A percentile compares a stretch with the other conserved stretches of the same genome.
These are phyloP conservation scores for Chaetothyriales sp. DNA, from an alignment of 2,329 filamentous ascomycete species.

Conservation along the genomic window DNA sequence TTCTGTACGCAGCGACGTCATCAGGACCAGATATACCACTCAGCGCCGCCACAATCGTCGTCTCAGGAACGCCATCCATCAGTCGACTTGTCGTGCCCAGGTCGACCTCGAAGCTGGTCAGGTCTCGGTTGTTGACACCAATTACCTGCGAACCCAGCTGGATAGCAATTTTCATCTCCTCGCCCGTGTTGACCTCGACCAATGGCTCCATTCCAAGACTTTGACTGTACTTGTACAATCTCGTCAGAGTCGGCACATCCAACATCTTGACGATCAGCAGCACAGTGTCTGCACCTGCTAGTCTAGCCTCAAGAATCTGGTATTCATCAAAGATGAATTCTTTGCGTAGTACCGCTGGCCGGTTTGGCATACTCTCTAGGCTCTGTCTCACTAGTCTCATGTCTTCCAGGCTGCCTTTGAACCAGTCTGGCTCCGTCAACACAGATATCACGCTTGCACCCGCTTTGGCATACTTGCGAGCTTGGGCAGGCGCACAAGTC, in stretches of 20 bases:
- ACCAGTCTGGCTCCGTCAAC: slow-evolving; percentile 97
- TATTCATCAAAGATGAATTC: slow-evolving; percentile 98
- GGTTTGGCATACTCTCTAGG: slow-evolving; percentile 78
- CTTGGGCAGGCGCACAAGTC: slow-evolving; percentile 78
- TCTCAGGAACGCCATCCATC: slow-evolving; percentile 71
- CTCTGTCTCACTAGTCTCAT: slow-evolving; percentile 74
- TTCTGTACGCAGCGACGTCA: slow-evolving; percentile 77
- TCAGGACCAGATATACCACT: slow-evolving; percentile 84
- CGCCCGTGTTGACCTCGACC: slow-evolving; percentile 87
- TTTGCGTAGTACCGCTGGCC: slow-evolving; percentile 83
- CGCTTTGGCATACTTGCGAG: slow-evolving; percentile 78
- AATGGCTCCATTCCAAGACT: slow-evolving; percentile 93
- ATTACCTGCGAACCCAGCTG: slow-evolving; percentile 80
- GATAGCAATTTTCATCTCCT: slow-evolving; percentile 83
- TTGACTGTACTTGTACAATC: slow-evolving; percentile 75
- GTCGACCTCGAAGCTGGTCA: slow-evolving; percentile 94
- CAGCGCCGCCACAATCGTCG: slow-evolving; percentile 79
- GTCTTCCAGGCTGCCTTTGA: slow-evolving; percentile 95
- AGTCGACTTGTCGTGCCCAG: slow-evolving; percentile 80
- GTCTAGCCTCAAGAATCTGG: slow-evolving; percentile 84
- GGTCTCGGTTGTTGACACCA: slow-evolving; percentile 92
- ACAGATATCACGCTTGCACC: slow-evolving; percentile 96
- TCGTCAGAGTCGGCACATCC: slow-evolving; percentile 55
- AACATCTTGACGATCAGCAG: slow-evolving; percentile 98
- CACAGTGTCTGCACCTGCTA: slow-evolving; percentile 88